phyloP scores from a whole-genome alignment of 1,284 basidiomycete species.

The Meira nashicola region DNA sequence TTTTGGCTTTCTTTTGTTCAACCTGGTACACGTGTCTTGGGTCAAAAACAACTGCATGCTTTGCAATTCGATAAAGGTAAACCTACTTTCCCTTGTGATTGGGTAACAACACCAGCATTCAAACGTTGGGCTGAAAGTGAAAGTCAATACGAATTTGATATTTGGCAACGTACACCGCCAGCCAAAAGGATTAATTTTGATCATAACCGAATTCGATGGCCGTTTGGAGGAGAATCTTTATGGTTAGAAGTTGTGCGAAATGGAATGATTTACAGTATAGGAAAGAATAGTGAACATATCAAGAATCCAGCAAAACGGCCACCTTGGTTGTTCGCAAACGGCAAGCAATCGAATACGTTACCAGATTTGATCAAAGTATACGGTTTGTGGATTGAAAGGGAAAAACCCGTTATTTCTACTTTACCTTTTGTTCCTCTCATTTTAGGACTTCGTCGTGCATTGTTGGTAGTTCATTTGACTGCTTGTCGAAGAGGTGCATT shows the following conservation, averaged over 20 bases:
- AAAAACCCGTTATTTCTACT: background rate
- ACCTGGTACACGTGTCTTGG: slow-evolving; percentile 35
- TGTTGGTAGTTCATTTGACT: background rate
- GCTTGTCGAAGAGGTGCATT: slow-evolving; percentile 1
- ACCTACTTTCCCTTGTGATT: slow-evolving; percentile 35
- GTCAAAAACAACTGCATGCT: slow-evolving; percentile 23
- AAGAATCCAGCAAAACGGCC: background rate
- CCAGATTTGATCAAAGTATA: background rate
- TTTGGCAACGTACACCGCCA: slow-evolving; percentile 38
- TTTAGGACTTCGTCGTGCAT: background rate
- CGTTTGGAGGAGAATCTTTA: slow-evolving; percentile 17
- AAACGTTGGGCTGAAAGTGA: slow-evolving; percentile 3
- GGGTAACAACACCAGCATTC: slow-evolving; percentile 29
- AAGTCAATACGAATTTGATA: slow-evolving; percentile 14
- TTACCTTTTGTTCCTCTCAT: background rate
- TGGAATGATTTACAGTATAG: background rate
- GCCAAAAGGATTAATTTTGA: slow-evolving; percentile 39
- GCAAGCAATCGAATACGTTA: background rate
- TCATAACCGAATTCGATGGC: slow-evolving; percentile 6
- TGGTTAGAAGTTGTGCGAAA: slow-evolving; percentile 18
- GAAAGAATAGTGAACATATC: background rate
- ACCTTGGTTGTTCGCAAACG: background rate
- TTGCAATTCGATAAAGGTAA: slow-evolving; percentile 6
- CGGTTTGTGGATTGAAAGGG: background rate
- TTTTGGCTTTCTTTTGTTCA: slow-evolving; percentile 45